Evolutionary conservation across 768 basidiomycete genomes (phyloP), one percentile per base, ranked within the genome.

Genomic region (Tricholoma sp.): DNA sequence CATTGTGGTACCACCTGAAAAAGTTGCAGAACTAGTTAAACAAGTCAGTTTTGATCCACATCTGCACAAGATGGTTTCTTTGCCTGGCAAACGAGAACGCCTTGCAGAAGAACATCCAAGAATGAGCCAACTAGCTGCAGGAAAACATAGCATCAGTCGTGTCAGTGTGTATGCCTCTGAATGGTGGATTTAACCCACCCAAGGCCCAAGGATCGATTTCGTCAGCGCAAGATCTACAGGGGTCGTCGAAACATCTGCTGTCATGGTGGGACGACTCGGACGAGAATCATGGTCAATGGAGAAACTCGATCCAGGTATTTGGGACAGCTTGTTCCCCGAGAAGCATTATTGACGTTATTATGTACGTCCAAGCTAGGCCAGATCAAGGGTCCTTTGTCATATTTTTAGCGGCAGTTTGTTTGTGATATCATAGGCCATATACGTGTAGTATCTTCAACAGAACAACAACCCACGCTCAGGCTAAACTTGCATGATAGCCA

Each of bases 31-130:
- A 71, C 69, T 73, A 39, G 10, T 1, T 24, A 27, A 16, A 12
- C 35, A 35, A 12, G 18, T 27, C 10, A 53, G 45, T 22, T 10
- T 24, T 19, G 37, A 3, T 10, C 5, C 5, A n/a, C 4, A 12
- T 14, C 24, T 0, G 10, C 41, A 27, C 16, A 14, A 37, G 14
- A 18, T 19, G 2, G 19, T 22, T 27, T 32, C 35, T 11, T 24
- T 56, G 67, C 72, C 61, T 73, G 72, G 56, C 67, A 68, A 18
- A 56, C 68, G 4, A 73, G 59, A 39, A 71, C 58, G 5, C 72
- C 72, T 56, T 71, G 71, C 10, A 72, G 56, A n/a, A 73, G 31
- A 16, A 70, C 11, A 29, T 72, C 71, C 1, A 69, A 43, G 29
- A 69, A 68, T 19, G 60, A 59, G n/a, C 72, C 72, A 21, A 72